phyloP scores from a whole-genome alignment of 176 grass and related monocot species.

The Bothriochloa decipiens region DNA sequence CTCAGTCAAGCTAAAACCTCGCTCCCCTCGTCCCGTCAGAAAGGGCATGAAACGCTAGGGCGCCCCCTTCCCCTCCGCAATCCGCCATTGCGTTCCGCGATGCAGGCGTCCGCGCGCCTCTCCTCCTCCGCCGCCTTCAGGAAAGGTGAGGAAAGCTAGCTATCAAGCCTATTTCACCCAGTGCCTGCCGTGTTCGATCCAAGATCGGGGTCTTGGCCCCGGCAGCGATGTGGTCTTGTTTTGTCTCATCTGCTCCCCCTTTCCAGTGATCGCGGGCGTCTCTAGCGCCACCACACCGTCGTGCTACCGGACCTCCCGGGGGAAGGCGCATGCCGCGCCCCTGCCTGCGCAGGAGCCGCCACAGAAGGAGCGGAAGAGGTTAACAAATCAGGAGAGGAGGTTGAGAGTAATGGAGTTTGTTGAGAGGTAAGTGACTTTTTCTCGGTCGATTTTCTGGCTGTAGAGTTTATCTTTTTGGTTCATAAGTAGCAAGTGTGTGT shows the following conservation, averaged over 20 bases:
- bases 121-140: conserved; percentile 48
- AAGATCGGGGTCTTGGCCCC: not conserved
- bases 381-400: conserved; percentile 49
- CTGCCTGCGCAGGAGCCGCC: conserved; percentile 50
- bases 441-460: conserved; percentile 12
- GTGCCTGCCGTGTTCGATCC: not conserved
- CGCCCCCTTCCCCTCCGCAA: not conserved
- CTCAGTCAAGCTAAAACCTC: conserved; percentile 23
- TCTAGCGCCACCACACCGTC: conserved; percentile 38
- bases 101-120: conserved; percentile 67
- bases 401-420: conserved; percentile 52
- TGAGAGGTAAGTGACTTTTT: conserved; percentile 50
- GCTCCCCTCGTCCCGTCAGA: not conserved
- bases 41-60: conserved; percentile 38
- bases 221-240: conserved; percentile 10
- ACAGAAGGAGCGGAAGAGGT: conserved; percentile 42
- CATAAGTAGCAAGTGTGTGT: not conserved
- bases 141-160: conserved; percentile 50
- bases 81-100: conserved; percentile 37
- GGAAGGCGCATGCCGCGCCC: conserved; percentile 62
- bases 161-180: not conserved
- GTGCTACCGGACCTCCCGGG: conserved; percentile 38
- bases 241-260: not conserved
- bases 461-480: not conserved
- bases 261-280: conserved; percentile 51